A percentile compares a stretch with the other conserved stretches of the same genome.
Evolutionary conservation across 257 asterid genomes (phyloP).

Genomic region (Linderniella brevidens): DNA sequence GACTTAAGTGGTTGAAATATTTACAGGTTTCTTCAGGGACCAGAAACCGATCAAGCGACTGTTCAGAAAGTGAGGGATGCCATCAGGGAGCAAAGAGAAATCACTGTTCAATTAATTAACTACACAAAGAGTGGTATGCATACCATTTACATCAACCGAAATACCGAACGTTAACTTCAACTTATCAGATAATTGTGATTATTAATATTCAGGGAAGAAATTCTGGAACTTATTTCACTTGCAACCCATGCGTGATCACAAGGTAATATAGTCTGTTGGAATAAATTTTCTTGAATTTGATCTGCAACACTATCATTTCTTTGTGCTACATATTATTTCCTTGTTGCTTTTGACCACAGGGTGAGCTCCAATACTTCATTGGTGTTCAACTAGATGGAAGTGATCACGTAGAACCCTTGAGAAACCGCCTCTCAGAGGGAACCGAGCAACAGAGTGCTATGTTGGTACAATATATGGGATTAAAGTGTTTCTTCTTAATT

Average conservation of each 20-base stretch:
- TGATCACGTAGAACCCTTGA: slow-evolving; percentile 79
- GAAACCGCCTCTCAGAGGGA: slow-evolving; percentile 82
- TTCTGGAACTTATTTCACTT: slow-evolving; percentile 97
- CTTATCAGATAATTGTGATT: too few relatives aligned
- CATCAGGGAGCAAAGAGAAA: slow-evolving; percentile 67
- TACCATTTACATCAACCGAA: neutral
- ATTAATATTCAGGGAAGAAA: slow-evolving; percentile 63
- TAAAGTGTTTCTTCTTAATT: too few relatives aligned
- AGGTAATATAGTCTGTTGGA: slow-evolving; percentile 25
- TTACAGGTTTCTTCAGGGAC: slow-evolving; percentile 95
- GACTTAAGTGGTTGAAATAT: slow-evolving; percentile 10
- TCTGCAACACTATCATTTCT: neutral
- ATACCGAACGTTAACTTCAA: too few relatives aligned
- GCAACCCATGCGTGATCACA: slow-evolving; percentile 99
- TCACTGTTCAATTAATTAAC: slow-evolving; percentile 94
- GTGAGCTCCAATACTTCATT: slow-evolving; percentile 91
- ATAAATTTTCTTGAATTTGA: neutral
- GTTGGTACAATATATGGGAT: slow-evolving; percentile 30
- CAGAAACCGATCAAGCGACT: slow-evolving; percentile 91
- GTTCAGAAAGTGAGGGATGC: slow-evolving; percentile 85
- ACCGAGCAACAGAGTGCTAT: slow-evolving; percentile 69
- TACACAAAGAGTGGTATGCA: slow-evolving; percentile 83
- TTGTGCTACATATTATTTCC: neutral
- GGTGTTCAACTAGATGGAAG: slow-evolving; percentile 99
- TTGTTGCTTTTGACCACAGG: slow-evolving; percentile 25